phyloP scores from a whole-genome alignment of 305 asterid genomes.

The Fraxinus greggii region DNA sequence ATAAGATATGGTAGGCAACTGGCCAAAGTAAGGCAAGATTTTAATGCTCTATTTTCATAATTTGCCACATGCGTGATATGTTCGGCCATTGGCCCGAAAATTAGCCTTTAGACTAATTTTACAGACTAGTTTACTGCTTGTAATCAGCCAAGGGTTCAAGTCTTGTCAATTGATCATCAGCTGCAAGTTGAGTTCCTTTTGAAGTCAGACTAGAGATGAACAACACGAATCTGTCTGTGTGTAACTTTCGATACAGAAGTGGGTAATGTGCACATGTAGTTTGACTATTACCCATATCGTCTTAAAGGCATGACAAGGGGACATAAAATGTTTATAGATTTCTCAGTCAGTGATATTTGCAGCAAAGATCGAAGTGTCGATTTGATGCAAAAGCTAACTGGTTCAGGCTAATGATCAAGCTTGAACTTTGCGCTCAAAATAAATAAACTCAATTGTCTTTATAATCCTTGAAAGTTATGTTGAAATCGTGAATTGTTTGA shows the following conservation, averaged over 20 bases:
- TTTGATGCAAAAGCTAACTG: slow-evolving; percentile 1
- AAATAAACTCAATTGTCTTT: neutral
- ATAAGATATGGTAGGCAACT: slow-evolving; percentile 3
- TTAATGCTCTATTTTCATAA: neutral
- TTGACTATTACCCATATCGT: neutral
- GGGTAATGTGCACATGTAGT: neutral
- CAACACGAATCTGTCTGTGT: neutral
- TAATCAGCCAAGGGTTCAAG: neutral
- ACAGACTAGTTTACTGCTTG: neutral
- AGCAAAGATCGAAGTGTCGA: neutral
- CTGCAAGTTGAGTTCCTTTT: neutral
- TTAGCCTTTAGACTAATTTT: neutral
- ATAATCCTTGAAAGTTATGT: neutral
- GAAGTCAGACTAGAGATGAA: neutral
- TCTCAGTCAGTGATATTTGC: slow-evolving; percentile 1
- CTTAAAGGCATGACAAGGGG: neutral
- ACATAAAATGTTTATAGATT: neutral
- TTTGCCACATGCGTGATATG: neutral
- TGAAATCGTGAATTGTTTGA: neutral
- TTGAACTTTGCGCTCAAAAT: neutral
- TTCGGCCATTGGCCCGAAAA: neutral
- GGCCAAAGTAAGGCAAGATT: neutral
- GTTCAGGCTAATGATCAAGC: neutral
- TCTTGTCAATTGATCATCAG: neutral
- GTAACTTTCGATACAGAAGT: neutral